Evolutionary conservation across 177 flowering plant species (phyloP), one percentile per base, ranked within the genome.

Genomic region (Vitis hybrid): DNA sequence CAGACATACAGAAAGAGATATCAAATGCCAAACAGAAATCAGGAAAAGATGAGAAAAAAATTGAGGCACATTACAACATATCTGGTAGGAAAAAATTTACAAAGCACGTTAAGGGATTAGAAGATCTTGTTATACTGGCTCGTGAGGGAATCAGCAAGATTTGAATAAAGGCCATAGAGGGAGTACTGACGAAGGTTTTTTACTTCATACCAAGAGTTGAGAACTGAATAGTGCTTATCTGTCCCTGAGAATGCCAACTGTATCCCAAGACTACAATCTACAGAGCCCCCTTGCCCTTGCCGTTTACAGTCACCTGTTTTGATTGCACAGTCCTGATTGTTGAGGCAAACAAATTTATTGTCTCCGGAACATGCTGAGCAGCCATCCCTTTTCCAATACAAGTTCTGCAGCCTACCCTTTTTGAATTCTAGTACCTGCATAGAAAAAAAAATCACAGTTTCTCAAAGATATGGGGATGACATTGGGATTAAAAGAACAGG

Each of bases 171-270:
- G 67, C 85, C 79, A 68, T 78, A 90, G 50, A 96, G 95, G 45
- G 99, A 96, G 78, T 94, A 94, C 72, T 96, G 99, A 0, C 91
- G 80, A 4, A 96, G 90, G 49, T 92, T 94, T 72, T 82, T 75
- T 53, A 96, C 96, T 81, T 96, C 99, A 74, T 92, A 96, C 98
- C 99, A 95, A 3, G 99, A 90, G 80, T 95, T 91, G 70, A 95
- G 86, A 61, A 79, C 88, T 1, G 74, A 63, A 10, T 79, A 71
- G 65, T 93, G 92, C 79, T 95, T 93, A 78, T 95, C 98, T 61
- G 98, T 95, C 68, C 99, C 99, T 2, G 99, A 93, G 75, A 93
- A 96, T 1, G 98, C 92, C n/a, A 93, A 51, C 55, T 96, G 99
- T 67, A 96, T 93, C 18, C 98, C 97, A 22, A 92, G 78, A 78